Evolutionary conservation across 139 green algal species (phyloP).

Genomic region (Closterium sp.): DNA sequence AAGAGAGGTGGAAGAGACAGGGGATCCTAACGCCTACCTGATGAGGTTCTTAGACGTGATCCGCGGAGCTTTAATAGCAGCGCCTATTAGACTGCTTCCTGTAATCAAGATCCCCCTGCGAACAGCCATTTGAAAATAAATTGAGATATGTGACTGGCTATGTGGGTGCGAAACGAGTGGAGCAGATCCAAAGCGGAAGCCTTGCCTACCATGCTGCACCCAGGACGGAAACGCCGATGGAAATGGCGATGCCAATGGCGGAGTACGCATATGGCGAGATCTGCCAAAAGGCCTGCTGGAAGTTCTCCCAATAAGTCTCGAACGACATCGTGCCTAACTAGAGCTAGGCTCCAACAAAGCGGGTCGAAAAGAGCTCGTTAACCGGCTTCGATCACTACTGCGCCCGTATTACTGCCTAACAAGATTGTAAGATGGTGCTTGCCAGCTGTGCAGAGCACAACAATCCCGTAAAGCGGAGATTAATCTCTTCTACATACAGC

Average conservation of each 20-base stretch:
- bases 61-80: constrained; percentile 85
- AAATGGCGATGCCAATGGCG: constrained; percentile 76
- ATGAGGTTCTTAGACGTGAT: constrained; percentile 99
- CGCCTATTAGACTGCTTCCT: constrained; percentile 90
- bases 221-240: constrained; percentile 88
- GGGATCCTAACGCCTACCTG: constrained; percentile 49
- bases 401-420: neutral
- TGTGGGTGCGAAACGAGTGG: neutral
- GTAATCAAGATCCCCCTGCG: constrained; percentile 98
- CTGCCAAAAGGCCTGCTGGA: constrained; percentile 37
- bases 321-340: neutral
- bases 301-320: neutral
- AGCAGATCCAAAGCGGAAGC: neutral
- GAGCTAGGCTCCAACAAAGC: neutral
- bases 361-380: neutral
- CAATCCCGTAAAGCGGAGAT: neutral
- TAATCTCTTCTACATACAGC: no score
- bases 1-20: neutral
- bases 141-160: neutral
- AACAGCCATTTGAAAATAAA: neutral
- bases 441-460: neutral
- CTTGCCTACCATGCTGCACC: constrained; percentile 82
- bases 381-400: neutral
- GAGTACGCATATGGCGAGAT: constrained; percentile 86
- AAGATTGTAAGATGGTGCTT: neutral